Conservation (phyloP, 176 grass and related monocot species). For the Chrysopogon serrulatus region DNA sequence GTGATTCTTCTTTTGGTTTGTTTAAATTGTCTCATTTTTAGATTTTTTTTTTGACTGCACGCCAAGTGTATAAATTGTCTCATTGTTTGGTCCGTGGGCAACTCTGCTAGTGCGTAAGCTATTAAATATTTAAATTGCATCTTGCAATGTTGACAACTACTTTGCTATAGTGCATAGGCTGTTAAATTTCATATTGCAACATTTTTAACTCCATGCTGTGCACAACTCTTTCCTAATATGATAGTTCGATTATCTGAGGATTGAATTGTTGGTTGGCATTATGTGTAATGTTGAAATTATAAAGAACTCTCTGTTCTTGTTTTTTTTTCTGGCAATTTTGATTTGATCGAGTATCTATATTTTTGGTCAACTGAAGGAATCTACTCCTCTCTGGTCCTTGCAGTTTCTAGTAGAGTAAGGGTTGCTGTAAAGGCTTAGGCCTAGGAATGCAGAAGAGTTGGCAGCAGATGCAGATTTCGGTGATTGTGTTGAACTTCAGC, state of each 20-base stretch:
- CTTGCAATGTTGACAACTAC: neutral
- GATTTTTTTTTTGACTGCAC: neutral
- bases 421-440: conserved; percentile 97
- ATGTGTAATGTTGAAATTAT: neutral
- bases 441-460: conserved; percentile 80
- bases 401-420: conserved; percentile 95
- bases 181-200: neutral
- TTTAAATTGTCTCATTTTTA: neutral
- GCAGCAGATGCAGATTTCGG: conserved; percentile 91
- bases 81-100: neutral
- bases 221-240: neutral
- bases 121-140: neutral
- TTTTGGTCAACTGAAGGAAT: neutral
- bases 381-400: neutral
- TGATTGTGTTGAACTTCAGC: conserved; percentile 95
- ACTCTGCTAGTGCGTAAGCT: neutral
- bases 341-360: neutral
- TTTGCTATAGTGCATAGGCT: neutral
- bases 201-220: neutral
- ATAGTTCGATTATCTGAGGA: neutral
- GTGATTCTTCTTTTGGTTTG: neutral
- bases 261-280: neutral
- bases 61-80: neutral
- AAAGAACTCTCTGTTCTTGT: neutral
- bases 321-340: conserved; percentile 4